A percentile compares a stretch with the other conserved stretches of the same genome.
phyloP scores from a whole-genome alignment of 2,329 filamentous ascomycete genomes.

The Basipetospora chlamydospora region DNA sequence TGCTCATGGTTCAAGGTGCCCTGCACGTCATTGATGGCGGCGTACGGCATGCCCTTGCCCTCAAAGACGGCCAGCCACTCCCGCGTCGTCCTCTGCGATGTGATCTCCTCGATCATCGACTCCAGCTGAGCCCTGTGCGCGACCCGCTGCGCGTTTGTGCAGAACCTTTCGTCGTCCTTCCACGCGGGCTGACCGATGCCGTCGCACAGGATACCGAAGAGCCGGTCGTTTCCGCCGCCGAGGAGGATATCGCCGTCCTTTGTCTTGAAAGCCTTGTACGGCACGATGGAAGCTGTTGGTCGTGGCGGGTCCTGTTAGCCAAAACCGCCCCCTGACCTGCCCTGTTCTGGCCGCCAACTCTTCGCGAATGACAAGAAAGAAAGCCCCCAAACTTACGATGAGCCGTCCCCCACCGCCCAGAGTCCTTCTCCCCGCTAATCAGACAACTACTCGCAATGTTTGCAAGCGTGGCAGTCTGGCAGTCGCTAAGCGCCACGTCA shows the following conservation, averaged over 20 bases:
- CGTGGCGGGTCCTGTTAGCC: no score
- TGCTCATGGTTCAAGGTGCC: slow-evolving; percentile 72
- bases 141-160: slow-evolving; percentile 47
- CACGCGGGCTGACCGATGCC: slow-evolving; percentile 43
- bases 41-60: slow-evolving; percentile 82
- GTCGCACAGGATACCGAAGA: slow-evolving; percentile 51
- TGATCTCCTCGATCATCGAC: slow-evolving; percentile 60
- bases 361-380: no score
- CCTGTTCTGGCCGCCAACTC: no score
- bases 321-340: not conserved
- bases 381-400: slow-evolving; percentile 55
- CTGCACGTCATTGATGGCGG: slow-evolving; percentile 87
- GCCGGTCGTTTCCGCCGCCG: slow-evolving; percentile 59
- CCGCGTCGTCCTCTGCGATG: slow-evolving; percentile 61
- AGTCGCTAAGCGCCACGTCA: slow-evolving; percentile 82
- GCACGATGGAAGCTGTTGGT: slow-evolving; percentile 95
- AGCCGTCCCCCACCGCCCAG: slow-evolving; percentile 87
- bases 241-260: slow-evolving; percentile 56
- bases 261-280: slow-evolving; percentile 74
- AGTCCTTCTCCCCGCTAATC: slow-evolving; percentile 75
- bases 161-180: slow-evolving; percentile 44
- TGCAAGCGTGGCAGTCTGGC: slow-evolving; percentile 84
- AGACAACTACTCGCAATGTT: slow-evolving; percentile 90
- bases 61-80: slow-evolving; percentile 82
- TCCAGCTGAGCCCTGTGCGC: slow-evolving; percentile 66